Evolutionary conservation across 345 rosid genomes (phyloP).

Genomic region (Lepidium aucheri): DNA sequence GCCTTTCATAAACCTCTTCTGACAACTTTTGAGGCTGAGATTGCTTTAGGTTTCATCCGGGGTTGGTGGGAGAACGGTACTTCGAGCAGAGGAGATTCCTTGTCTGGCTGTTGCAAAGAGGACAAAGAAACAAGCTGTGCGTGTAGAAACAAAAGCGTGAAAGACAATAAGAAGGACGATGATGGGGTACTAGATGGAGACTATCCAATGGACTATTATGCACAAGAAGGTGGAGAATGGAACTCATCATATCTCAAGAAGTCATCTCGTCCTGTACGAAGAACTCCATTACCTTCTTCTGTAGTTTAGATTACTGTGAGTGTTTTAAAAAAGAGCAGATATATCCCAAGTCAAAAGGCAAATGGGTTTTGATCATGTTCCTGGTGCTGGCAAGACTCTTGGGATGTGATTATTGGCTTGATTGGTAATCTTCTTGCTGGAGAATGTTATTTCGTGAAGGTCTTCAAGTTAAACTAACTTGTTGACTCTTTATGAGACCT

Average conservation of each 20-base stretch:
- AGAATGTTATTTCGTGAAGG: background rate
- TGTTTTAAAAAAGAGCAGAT: background rate
- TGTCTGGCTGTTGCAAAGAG: slow-evolving; percentile 21
- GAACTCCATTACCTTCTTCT: slow-evolving; percentile 21
- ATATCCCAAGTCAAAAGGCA: background rate
- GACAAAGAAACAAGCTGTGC: slow-evolving; percentile 23
- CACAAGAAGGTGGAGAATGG: slow-evolving; percentile 96
- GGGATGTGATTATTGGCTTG: background rate
- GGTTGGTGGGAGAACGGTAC: slow-evolving; percentile 87
- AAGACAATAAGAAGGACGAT: slow-evolving; percentile 12
- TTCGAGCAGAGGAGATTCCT: slow-evolving; percentile 1
- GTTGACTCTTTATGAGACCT: background rate
- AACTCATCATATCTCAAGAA: slow-evolving; percentile 79
- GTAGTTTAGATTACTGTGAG: slow-evolving; percentile 6
- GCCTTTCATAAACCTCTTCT: slow-evolving; percentile 72
- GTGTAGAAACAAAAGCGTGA: slow-evolving; percentile 21
- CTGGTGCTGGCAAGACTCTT: background rate
- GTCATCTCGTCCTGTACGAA: slow-evolving; percentile 36
- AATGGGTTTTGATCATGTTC: background rate
- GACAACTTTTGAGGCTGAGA: slow-evolving; percentile 89
- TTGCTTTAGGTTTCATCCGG: slow-evolving; percentile 51
- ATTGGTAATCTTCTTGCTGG: background rate
- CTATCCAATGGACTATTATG: slow-evolving; percentile 95
- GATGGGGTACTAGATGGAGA: slow-evolving; percentile 35
- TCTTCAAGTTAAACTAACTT: background rate